phyloP scores from a whole-genome alignment of 1,284 basidiomycete species.

The Pseudozyma pruni region DNA sequence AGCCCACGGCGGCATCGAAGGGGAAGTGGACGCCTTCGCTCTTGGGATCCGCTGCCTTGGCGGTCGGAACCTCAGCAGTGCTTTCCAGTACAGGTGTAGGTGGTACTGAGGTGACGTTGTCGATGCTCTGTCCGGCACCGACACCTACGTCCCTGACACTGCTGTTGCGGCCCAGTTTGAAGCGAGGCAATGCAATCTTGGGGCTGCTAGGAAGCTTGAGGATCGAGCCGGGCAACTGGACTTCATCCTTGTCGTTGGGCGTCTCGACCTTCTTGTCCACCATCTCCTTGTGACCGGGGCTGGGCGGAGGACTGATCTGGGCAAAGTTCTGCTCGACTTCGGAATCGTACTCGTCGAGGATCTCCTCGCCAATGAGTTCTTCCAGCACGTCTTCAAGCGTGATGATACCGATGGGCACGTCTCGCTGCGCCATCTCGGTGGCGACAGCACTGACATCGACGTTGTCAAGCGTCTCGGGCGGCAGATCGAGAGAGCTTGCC shows the following conservation, averaged over 20 bases:
- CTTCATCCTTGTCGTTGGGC: conserved; percentile 25
- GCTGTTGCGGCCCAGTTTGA: conserved; percentile 37
- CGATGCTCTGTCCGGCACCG: conserved; percentile 1
- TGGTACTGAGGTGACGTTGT: conserved; percentile 2
- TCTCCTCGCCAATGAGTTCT: conserved; percentile 69
- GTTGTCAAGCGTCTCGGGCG: conserved; percentile 74
- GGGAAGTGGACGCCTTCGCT: conserved; percentile 22
- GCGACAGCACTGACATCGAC: conserved; percentile 42
- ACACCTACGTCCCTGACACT: conserved; percentile 17
- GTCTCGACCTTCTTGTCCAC: conserved; percentile 32
- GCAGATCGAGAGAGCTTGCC: conserved; percentile 29
- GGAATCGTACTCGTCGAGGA: conserved; percentile 64
- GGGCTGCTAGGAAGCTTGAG: conserved; percentile 40
- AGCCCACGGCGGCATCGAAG: conserved; percentile 12
- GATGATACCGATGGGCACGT: conserved; percentile 83
- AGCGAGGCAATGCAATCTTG: conserved; percentile 42
- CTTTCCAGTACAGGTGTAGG: conserved; percentile 22
- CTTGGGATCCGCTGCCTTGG: conserved; percentile 9
- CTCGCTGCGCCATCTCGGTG: conserved; percentile 46
- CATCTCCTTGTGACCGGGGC: conserved; percentile 51
- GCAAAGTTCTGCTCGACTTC: conserved; percentile 60
- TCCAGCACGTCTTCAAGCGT: conserved; percentile 92
- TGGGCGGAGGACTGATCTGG: conserved; percentile 52
- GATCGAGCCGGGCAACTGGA: conserved; percentile 32
- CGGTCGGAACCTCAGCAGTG: conserved; percentile 5